Conservation (phyloP, 2,329 filamentous ascomycete species). For the Truncatella angustata region DNA sequence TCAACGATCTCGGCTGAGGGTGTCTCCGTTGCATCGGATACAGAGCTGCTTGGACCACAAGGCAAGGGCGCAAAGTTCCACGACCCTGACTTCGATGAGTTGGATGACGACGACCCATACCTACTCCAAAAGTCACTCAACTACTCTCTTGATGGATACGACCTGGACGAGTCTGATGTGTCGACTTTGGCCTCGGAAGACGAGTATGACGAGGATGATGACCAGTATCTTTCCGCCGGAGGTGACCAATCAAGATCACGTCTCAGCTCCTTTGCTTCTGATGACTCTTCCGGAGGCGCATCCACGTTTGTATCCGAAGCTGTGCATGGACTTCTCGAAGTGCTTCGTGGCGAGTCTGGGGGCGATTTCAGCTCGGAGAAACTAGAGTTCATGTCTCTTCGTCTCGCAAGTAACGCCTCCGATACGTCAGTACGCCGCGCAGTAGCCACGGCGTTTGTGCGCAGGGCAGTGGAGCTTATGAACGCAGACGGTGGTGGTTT, state of each 20-base stretch:
- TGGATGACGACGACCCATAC: slow-evolving; percentile 48
- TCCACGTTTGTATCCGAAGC: slow-evolving; percentile 81
- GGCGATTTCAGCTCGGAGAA: slow-evolving; percentile 79
- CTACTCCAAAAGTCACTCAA: slow-evolving; percentile 54
- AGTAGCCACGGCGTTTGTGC: slow-evolving; percentile 81
- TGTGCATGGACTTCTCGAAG: slow-evolving; percentile 81
- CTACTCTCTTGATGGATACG: slow-evolving; percentile 51
- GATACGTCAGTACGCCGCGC: slow-evolving; percentile 86
- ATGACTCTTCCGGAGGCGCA: slow-evolving; percentile 59
- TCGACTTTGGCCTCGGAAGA: slow-evolving; percentile 64
- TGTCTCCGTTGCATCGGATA: slow-evolving; percentile 37
- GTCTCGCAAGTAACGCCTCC: slow-evolving; percentile 86
- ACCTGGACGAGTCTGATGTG: slow-evolving; percentile 53
- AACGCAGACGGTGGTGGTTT: slow-evolving; percentile 49
- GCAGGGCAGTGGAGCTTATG: slow-evolving; percentile 70
- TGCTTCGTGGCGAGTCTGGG: slow-evolving; percentile 66
- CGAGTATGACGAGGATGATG: slow-evolving; percentile 64
- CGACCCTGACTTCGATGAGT: slow-evolving; percentile 47
- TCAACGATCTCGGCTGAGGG: slow-evolving; percentile 38
- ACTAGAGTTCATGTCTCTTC: slow-evolving; percentile 89
- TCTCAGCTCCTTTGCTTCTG: slow-evolving; percentile 70
- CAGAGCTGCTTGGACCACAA: slow-evolving; percentile 43
- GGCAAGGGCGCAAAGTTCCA: slow-evolving; percentile 50
- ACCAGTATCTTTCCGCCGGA: slow-evolving; percentile 55
- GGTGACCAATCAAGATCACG: slow-evolving; percentile 63